phyloP scores from a whole-genome alignment of 768 basidiomycete genomes.

The Mycena latifolia region DNA sequence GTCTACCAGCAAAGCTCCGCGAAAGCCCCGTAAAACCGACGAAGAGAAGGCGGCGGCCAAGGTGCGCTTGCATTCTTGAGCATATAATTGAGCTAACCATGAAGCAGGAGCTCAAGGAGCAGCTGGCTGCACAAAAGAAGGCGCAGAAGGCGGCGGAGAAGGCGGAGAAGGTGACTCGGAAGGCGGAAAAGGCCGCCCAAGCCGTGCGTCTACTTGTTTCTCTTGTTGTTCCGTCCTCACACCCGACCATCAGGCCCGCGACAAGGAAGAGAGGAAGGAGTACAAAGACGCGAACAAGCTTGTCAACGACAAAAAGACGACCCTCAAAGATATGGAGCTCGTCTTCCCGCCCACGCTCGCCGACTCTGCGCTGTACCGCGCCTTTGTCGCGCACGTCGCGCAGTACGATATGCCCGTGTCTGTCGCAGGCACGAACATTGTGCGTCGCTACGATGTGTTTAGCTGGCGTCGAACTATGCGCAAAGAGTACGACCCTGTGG shows the following conservation, averaged over 20 bases:
- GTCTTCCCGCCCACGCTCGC: slow-evolving; percentile 21
- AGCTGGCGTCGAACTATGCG: slow-evolving; percentile 25
- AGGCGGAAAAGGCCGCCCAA: too few species aligned
- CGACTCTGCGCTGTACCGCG: background rate
- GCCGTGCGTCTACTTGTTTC: slow-evolving; percentile 1
- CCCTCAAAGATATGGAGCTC: slow-evolving; percentile 32
- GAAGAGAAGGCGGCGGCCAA: slow-evolving; percentile 29
- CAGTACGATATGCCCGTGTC: slow-evolving; percentile 21
- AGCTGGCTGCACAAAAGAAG: slow-evolving; percentile 25
- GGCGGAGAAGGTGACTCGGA: slow-evolving; percentile 16
- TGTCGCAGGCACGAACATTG: background rate
- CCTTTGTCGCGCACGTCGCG: slow-evolving; percentile 13
- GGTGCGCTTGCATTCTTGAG: background rate
- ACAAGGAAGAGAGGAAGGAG: slow-evolving; percentile 15
- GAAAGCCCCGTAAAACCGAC: slow-evolving; percentile 27
- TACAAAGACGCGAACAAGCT: slow-evolving; percentile 33
- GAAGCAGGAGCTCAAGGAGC: slow-evolving; percentile 18
- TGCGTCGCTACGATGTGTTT: slow-evolving; percentile 23
- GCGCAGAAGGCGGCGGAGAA: slow-evolving; percentile 24
- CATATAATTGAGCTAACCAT: background rate
- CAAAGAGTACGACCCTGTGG: slow-evolving; percentile 12
- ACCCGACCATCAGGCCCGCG: slow-evolving; percentile 14
- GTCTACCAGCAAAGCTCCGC: slow-evolving; percentile 2
- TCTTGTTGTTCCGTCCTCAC: background rate
- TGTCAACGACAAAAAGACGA: slow-evolving; percentile 31